These are phyloP conservation scores for Neltuma alba DNA, from an alignment of 306 rosid species.

Conservation along the genomic window DNA sequence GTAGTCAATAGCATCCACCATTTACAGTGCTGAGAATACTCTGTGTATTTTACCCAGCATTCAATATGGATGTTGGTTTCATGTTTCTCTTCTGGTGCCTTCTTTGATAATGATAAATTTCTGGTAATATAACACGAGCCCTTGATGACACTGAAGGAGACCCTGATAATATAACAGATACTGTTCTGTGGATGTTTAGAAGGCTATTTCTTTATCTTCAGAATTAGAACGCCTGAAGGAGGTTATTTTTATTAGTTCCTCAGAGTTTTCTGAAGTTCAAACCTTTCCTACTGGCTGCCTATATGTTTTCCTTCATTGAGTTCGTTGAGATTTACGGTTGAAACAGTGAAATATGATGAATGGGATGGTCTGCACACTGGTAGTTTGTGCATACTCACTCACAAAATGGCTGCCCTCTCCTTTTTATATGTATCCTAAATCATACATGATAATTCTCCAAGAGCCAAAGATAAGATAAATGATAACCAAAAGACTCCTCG, in stretches of 20 bases:
- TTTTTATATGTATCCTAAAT: neutral
- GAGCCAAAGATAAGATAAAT: neutral
- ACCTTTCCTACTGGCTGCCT: neutral
- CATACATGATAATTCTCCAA: neutral
- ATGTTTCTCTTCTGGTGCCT: too few species aligned
- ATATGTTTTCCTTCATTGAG: neutral
- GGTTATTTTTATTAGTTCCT: neutral
- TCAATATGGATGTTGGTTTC: neutral
- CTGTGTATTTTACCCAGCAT: neutral
- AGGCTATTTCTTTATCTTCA: neutral
- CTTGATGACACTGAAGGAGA: too few species aligned
- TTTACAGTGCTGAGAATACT: neutral
- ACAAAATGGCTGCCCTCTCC: neutral
- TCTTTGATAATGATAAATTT: too few species aligned
- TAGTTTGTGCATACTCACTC: neutral
- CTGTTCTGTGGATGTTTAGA: neutral
- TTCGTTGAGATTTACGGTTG: neutral
- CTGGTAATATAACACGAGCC: too few species aligned
- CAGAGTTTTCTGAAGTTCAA: neutral
- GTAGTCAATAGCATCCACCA: too few species aligned
- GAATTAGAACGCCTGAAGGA: neutral
- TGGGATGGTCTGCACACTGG: neutral
- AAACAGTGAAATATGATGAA: neutral
- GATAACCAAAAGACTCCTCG: neutral
- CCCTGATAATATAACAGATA: neutral